Evolutionary conservation across 2,329 filamentous ascomycete species (phyloP), one percentile per base, ranked within the genome.

Genomic region (Fusarium veterinarium): DNA sequence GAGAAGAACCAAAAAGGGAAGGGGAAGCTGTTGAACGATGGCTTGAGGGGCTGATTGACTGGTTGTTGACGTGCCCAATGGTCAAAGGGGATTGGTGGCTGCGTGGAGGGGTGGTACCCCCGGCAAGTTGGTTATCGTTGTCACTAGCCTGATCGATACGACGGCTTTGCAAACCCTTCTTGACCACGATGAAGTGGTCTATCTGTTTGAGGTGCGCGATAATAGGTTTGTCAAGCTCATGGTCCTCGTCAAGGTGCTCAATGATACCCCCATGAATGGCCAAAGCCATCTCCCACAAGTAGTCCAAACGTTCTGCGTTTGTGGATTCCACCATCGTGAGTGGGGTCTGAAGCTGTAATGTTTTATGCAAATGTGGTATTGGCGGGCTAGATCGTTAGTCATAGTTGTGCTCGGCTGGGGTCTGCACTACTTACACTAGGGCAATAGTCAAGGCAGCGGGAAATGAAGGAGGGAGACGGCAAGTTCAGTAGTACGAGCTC

Each of bases 311-410:
- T 38, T 53, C 49, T 2, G 23, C 14, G 5, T 14, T 28, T 9
- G 19, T 53, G 10, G 19, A 25, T 12, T 28, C 23, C 13, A 10
- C 14, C 49, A 53, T 53, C 16, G 0, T 28, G 13, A 2, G 5
- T 10, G 7, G 5, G 10, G 1, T 13, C 30, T n/a, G 33, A 6
- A 0, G 17, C 8, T n/a, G 33, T n/a, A 14, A 12, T 33, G 2
- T 13, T 9, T 28, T 28, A 9, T 25, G 7, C 19, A 16, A 52
- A 6, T 4, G 19, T 3, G 1, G 13, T 41, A 28, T 17, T 28
- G 19, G 5, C 13, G n/a, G 33, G 2, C 1, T 9, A 28, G 19
- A 12, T 17, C 3, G 6, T 53, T 16, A 40, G 49, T 17, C 3
- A 2, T 7, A 28, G 17, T n/a, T 20, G 13, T 9, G 23, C 7